Base-by-base conservation (phyloP, 306 rosid species). In the Trichosanthes truncata region DNA sequence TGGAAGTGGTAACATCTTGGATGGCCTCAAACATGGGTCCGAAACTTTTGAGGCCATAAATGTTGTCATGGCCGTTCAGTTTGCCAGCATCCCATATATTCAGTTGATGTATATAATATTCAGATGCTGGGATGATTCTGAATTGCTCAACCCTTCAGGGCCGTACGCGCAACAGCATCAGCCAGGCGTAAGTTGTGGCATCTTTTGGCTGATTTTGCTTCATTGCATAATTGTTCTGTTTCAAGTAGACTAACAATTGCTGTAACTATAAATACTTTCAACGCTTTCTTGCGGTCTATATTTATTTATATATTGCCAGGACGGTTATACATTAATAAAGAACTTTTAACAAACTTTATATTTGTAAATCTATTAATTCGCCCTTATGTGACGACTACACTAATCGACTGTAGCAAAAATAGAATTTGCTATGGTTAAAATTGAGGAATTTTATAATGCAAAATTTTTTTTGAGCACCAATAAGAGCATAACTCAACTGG, bases 1-100 rank as follows among this genome's bases (percentile, higher is more conserved):
- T 95, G 74, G 89, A 92, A 62, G 97, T 89, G 82, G 79, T 92
- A 38, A 78, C 90, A 41, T 84, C 93, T 45, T 95, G 97, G 98
- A 89, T 92, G 77, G 86, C 89, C 85, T 92, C 97, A 71, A 95
- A 90, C 63, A 69, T 87, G 26, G 92, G 92, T 80, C 91, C 90
- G 40, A 92, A 82, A 84, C 83, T 85, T 78, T 84, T 91, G 84
- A 84, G 84, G 93, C 86, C 89, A 13, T 83, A 82, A 59, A 72
- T 71, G 35, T 5, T 73, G 59, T 45, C 59, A 48, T 7, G 23
- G 25, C 7, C 11, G 11, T 48, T 38, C 48, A 67, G 26, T 67
- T 67, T 67, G 31, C 31, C 51, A 35, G 49, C 51, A 67, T 67
- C 74, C 13, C 23, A n/a, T 45, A 71, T 72, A 14, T 23, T 71